Evolutionary conservation across 768 basidiomycete species (phyloP).

Genomic region (Royoungia palumana): DNA sequence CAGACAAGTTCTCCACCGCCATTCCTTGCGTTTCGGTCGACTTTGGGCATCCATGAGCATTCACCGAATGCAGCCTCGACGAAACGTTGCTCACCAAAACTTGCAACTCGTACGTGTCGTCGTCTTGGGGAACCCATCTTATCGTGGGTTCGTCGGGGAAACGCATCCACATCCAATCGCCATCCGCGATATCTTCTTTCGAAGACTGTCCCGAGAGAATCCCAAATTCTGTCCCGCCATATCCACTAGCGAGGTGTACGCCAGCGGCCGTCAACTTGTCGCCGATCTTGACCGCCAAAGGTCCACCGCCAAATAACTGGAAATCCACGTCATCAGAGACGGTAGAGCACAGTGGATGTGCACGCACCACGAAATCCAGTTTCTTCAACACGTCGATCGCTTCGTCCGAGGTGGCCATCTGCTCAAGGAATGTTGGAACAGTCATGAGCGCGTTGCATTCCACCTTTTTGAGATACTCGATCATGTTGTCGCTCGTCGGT

Average conservation of each 20-base stretch:
- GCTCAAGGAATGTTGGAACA: slow-evolving; percentile 39
- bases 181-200: slow-evolving; percentile 13
- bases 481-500: slow-evolving; percentile 39
- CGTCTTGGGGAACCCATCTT: slow-evolving; percentile 32
- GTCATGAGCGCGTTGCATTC: slow-evolving; percentile 32
- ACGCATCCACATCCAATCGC: slow-evolving; percentile 38
- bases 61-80: background rate
- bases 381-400: slow-evolving; percentile 25
- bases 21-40: slow-evolving; percentile 7
- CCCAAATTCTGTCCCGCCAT: slow-evolving; percentile 36
- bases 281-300: slow-evolving; percentile 34
- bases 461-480: slow-evolving; percentile 32
- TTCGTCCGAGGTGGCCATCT: slow-evolving; percentile 30
- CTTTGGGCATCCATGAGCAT: slow-evolving; percentile 1
- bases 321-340: background rate
- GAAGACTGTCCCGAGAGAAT: background rate
- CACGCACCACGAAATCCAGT: slow-evolving; percentile 30
- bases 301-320: slow-evolving; percentile 40
- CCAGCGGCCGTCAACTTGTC: slow-evolving; percentile 34
- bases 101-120: slow-evolving; percentile 36
- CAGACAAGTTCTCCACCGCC: slow-evolving; percentile 36
- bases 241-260: slow-evolving; percentile 31
- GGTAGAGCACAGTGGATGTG: background rate
- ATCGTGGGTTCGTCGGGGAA: slow-evolving; percentile 20
- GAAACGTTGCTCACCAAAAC: slow-evolving; percentile 29